These are phyloP conservation scores for Pterothamnion heteromorphum DNA, from an alignment of 31 red algal genomes.

Conservation along the genomic window DNA sequence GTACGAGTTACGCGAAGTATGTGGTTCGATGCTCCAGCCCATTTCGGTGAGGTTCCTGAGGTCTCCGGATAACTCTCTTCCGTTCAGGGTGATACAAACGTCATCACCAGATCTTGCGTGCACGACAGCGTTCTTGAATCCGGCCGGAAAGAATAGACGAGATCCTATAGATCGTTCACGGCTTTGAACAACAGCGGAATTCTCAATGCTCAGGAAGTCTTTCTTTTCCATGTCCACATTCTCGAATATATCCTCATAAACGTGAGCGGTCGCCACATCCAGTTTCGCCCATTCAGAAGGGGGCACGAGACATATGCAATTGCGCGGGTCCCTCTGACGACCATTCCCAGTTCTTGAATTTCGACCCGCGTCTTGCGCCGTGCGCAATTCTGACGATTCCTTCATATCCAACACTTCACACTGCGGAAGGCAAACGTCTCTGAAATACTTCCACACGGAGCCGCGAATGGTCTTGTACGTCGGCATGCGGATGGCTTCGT, in stretches of 20 bases:
- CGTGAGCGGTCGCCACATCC: neutral
- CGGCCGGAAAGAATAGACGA: neutral
- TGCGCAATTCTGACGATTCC: too few species aligned
- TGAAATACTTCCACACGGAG: neutral
- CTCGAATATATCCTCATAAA: neutral
- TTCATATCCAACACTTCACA: neutral
- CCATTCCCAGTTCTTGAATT: neutral
- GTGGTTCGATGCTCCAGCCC: neutral
- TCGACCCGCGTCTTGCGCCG: neutral
- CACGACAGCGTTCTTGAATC: neutral
- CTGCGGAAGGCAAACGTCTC: neutral
- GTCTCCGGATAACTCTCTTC: neutral
- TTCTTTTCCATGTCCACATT: neutral
- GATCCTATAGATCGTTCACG: neutral
- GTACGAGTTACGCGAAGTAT: neutral
- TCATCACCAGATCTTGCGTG: neutral
- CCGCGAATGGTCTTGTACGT: neutral
- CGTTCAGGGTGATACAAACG: neutral
- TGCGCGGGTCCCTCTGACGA: neutral
- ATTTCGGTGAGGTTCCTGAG: neutral
- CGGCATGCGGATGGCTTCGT: neutral
- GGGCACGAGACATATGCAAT: too few species aligned
- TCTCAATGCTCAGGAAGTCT: neutral
- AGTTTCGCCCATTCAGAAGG: too few species aligned
- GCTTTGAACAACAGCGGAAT: neutral